Conservation (phyloP, 495 filamentous ascomycete genomes). For the Neurospora cerealis region DNA sequence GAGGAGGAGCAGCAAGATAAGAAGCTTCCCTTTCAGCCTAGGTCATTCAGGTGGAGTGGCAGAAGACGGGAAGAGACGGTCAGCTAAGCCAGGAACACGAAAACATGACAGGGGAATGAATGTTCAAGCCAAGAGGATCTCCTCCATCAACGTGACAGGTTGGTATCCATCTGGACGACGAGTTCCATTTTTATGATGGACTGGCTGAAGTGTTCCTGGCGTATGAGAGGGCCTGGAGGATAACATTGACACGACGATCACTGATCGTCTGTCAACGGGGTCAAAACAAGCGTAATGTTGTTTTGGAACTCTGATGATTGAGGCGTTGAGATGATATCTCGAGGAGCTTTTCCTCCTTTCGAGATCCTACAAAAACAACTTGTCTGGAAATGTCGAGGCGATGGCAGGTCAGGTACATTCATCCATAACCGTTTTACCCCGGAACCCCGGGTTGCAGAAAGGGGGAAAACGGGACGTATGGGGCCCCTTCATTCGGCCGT, state of each 20-base stretch:
- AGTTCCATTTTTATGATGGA: not conserved
- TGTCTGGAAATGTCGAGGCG: not conserved
- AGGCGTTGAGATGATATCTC: not conserved
- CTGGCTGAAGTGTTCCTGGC: not conserved
- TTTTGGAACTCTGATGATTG: not conserved
- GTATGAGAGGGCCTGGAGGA: not conserved
- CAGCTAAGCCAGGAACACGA: not conserved
- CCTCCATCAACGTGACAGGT: not conserved
- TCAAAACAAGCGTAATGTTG: not conserved
- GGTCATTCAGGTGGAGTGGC: not conserved
- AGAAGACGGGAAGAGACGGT: not conserved
- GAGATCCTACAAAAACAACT: not conserved
- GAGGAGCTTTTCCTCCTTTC: not conserved
- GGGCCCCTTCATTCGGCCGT: not conserved
- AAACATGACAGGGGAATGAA: not conserved
- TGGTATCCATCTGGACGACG: not conserved
- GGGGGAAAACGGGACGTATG: not conserved
- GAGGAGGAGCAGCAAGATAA: not conserved
- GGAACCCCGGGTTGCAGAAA: not conserved
- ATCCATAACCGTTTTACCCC: not conserved
- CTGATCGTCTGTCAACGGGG: not conserved
- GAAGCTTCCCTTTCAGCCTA: not conserved
- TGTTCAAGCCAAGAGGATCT: not conserved
- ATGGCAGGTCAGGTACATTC: not conserved
- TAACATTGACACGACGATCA: not conserved